Base-by-base conservation (phyloP, 352 stramenopile species). In the Globisporangium splendens region DNA sequence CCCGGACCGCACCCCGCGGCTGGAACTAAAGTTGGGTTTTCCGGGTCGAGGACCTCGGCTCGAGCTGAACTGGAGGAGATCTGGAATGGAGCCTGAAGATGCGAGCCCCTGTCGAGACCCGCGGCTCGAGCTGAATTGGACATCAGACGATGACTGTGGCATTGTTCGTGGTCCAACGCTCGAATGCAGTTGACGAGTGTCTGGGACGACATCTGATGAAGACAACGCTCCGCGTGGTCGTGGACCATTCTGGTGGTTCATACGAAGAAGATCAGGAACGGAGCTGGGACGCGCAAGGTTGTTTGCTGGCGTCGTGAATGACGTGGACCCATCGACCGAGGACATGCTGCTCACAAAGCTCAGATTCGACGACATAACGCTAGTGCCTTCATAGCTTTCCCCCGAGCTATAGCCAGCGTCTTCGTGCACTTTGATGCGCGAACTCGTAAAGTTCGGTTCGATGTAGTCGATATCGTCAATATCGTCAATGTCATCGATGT, bases 311-410 rank as follows among this genome's bases (percentile, higher is more conserved):
- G 56, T 14, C 13, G 57, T 28, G 18, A 52, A 46, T 15, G 57
- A 42, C 24, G 56, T n/a, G 18, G 57, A 63, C 10, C 46, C 22
- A 22, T 44, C 48, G 4, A 41, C 50, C 56, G 48, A 56, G 10
- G 57, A 57, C 18, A 52, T 47, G 20, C 57, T 57, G 42, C 48
- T 57, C 13, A 43, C 55, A 28, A 61, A 61, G 46, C 55, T 61
- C 35, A 35, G 33, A 20, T 53, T 61, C 14, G 56, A 56, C 39
- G 28, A 56, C n/a, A 49, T 18, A 11, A 62, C n/a, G 38, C 56
- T 62, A 8, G 57, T 63, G 57, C 57, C 57, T 57, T 56, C 50
- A 2, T 42, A 63, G 42, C 57, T 63, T 50, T 63, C 57, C 39
- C 57, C 49, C 13, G 18, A 24, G 39, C 47, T 56, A 24, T 63